phyloP scores from a whole-genome alignment of 139 green algal genomes.

The Dunaliella sp. region DNA sequence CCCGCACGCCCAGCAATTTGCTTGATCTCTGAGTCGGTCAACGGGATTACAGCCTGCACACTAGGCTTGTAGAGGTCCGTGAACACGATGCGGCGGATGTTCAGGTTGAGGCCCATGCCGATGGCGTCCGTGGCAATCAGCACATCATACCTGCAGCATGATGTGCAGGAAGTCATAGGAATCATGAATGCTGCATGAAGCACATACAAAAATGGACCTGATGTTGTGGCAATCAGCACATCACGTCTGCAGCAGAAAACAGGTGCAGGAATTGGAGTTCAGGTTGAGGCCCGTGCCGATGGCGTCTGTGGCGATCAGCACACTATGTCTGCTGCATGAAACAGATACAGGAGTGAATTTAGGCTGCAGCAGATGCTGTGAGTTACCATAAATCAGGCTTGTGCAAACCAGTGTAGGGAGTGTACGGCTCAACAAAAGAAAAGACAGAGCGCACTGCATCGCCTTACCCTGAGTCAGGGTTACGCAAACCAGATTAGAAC shows the following conservation, averaged over 20 bases:
- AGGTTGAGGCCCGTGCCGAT: not conserved
- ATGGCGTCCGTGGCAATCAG: constrained; percentile 92
- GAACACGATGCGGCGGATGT: constrained; percentile 68
- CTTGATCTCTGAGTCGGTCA: constrained; percentile 52
- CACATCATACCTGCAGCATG: constrained; percentile 45
- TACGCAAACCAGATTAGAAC: too few relatives aligned
- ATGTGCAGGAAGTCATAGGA: not conserved
- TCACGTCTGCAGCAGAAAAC: too few relatives aligned
- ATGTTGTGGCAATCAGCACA: too few relatives aligned
- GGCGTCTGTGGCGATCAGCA: not conserved
- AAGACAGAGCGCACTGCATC: too few relatives aligned
- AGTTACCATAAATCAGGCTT: too few relatives aligned
- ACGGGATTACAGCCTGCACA: not conserved
- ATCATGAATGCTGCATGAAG: too few relatives aligned
- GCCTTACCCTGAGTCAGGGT: too few relatives aligned
- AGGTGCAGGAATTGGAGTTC: not conserved
- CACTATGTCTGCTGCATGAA: not conserved
- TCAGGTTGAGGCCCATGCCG: constrained; percentile 97
- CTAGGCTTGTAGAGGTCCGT: not conserved
- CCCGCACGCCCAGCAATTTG: constrained; percentile 67
- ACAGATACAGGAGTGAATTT: too few relatives aligned
- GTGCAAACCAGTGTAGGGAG: too few relatives aligned
- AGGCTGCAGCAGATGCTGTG: too few relatives aligned
- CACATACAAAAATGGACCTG: not conserved
- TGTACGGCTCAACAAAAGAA: too few relatives aligned